A percentile compares a stretch with the other conserved stretches of the same genome.
phyloP scores from a whole-genome alignment of 306 rosid genomes.

The Castanea mollissima region DNA sequence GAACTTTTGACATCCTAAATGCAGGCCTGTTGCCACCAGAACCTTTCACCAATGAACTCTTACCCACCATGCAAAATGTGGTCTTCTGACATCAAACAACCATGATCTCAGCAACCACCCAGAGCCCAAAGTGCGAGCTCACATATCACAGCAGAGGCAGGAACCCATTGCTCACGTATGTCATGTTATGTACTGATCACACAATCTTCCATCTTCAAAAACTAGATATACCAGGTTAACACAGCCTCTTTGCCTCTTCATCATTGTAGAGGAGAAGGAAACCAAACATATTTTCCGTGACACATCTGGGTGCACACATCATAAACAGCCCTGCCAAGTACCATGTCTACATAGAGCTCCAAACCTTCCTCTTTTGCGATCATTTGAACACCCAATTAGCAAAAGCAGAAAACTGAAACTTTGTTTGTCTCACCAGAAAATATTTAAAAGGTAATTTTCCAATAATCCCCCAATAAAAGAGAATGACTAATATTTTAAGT shows the following conservation, averaged over 20 bases:
- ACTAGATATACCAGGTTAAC: slow-evolving; percentile 88
- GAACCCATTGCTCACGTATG: slow-evolving; percentile 89
- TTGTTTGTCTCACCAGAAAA: slow-evolving; percentile 3
- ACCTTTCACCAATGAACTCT: slow-evolving; percentile 98
- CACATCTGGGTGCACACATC: slow-evolving; percentile 98
- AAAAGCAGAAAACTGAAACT: slow-evolving; percentile 20
- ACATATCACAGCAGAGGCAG: slow-evolving; percentile 88
- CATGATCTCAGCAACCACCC: slow-evolving; percentile 98
- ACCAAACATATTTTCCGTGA: slow-evolving; percentile 89
- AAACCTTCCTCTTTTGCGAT: slow-evolving; percentile 84
- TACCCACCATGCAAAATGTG: slow-evolving; percentile 87
- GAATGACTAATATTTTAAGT: not conserved
- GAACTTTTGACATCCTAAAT: slow-evolving; percentile 91
- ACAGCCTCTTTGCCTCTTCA: slow-evolving; percentile 60
- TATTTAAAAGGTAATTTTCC: not conserved
- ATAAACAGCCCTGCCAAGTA: slow-evolving; percentile 81
- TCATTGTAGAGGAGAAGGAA: slow-evolving; percentile 97
- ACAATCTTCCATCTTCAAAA: slow-evolving; percentile 66
- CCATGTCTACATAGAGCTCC: slow-evolving; percentile 90
- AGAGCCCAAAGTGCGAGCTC: slow-evolving; percentile 90
- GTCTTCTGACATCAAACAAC: slow-evolving; percentile 90
- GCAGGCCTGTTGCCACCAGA: slow-evolving; percentile 95
- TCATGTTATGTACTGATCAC: slow-evolving; percentile 93
- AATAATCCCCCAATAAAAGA: not conserved
- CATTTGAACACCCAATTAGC: slow-evolving; percentile 47